Percentiles rank a stretch among this genome's conserved stretches.
Conservation (phyloP, 148 eudicot species). For the Vaccinium myrtillus region DNA sequence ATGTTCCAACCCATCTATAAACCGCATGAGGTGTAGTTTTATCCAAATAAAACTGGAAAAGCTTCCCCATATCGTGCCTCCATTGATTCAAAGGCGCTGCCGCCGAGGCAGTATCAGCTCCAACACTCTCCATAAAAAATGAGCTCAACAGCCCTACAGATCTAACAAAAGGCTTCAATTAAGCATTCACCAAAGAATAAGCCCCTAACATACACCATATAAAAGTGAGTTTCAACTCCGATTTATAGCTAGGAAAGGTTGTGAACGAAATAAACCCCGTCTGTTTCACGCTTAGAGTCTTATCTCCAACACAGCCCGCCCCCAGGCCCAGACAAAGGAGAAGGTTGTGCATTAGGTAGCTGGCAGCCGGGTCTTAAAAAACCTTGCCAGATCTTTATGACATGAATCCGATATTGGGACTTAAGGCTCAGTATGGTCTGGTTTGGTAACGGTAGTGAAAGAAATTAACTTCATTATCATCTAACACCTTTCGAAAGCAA, state of each 20-base stretch:
- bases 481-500: not conserved
- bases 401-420: too few relatives aligned
- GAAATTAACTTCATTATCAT: not conserved
- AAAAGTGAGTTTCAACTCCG: not conserved
- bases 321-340: too few relatives aligned
- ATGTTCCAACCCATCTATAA: constrained; percentile 73
- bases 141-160: constrained; percentile 35
- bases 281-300: too few relatives aligned
- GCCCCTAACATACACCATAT: not conserved
- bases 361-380: too few relatives aligned
- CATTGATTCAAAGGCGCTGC: constrained; percentile 38
- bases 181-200: not conserved
- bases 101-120: constrained; percentile 31
- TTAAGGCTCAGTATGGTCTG: too few relatives aligned
- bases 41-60: constrained; percentile 67
- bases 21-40: constrained; percentile 72
- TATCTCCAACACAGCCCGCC: too few relatives aligned
- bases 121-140: constrained; percentile 55
- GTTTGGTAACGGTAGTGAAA: too few relatives aligned
- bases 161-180: constrained; percentile 26
- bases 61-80: constrained; percentile 50
- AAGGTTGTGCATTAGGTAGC: too few relatives aligned
- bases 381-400: too few relatives aligned
- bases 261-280: not conserved
- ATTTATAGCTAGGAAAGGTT: not conserved